Evolutionary conservation across 805 yeast genomes (phyloP).

Genomic region (Kodamaea kakaduensis): DNA sequence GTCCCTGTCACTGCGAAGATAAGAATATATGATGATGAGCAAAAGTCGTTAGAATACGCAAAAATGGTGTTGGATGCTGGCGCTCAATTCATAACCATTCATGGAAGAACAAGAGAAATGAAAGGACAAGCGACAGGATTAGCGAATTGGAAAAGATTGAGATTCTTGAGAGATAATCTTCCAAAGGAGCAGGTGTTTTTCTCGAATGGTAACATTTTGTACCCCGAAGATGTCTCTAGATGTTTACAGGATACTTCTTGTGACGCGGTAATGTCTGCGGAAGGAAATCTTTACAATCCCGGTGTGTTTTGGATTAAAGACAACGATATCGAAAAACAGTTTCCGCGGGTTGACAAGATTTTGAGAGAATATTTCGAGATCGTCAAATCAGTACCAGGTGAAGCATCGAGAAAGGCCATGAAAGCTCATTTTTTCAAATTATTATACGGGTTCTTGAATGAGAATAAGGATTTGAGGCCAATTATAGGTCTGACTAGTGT

Average conservation of each 20-base stretch:
- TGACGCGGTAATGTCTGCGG: constrained; percentile 97
- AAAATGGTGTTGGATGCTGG: constrained; percentile 87
- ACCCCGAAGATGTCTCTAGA: constrained; percentile 75
- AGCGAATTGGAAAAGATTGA: constrained; percentile 86
- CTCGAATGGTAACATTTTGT: constrained; percentile 92
- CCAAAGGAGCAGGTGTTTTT: constrained; percentile 81
- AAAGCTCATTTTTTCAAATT: constrained; percentile 90
- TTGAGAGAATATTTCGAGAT: constrained; percentile 87
- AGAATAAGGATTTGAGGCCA: constrained; percentile 75
- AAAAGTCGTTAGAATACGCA: constrained; percentile 82
- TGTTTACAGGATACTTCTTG: constrained; percentile 62
- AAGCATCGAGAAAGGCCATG: constrained; percentile 78
- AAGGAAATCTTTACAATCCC: constrained; percentile 90
- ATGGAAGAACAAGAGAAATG: constrained; percentile 95
- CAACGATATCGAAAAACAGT: constrained; percentile 56
- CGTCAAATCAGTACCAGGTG: constrained; percentile 55
- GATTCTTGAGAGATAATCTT: constrained; percentile 70
- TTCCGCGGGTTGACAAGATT: constrained; percentile 80
- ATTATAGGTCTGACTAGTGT: constrained; percentile 55
- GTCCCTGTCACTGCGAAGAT: constrained; percentile 96
- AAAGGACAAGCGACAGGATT: constrained; percentile 95
- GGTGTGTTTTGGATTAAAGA: constrained; percentile 69
- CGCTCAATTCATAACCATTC: constrained; percentile 91
- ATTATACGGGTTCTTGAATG: constrained; percentile 72
- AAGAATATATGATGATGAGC: constrained; percentile 79